Percentiles rank a stretch among this genome's conserved stretches.
Evolutionary conservation across 441 rosid species (phyloP).

Genomic region (Arabidopsis lyrata): DNA sequence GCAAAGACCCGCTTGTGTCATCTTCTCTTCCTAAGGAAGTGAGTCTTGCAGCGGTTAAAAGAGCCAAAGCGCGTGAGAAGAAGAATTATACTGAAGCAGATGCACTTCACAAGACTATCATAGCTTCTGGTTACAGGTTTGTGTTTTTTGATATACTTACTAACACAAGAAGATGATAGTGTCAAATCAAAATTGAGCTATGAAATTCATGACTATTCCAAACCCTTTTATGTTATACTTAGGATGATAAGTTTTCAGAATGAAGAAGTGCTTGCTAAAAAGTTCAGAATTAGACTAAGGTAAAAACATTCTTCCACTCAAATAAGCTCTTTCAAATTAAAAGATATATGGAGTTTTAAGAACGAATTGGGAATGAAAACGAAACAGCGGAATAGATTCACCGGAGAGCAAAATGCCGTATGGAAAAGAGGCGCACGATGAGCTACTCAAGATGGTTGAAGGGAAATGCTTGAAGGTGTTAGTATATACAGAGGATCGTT

Average conservation of each 20-base stretch:
- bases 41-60: slow-evolving; percentile 59
- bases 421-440: slow-evolving; percentile 75
- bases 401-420: slow-evolving; percentile 80
- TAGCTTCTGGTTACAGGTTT: slow-evolving; percentile 72
- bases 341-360: slow-evolving; percentile 9
- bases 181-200: not conserved
- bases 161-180: not conserved
- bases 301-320: slow-evolving; percentile 36
- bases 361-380: slow-evolving; percentile 19
- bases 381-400: slow-evolving; percentile 79
- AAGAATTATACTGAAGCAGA: slow-evolving; percentile 71
- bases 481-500: slow-evolving; percentile 68
- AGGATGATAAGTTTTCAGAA: slow-evolving; percentile 62
- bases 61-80: slow-evolving; percentile 65
- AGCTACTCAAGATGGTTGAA: slow-evolving; percentile 64
- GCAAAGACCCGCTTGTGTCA: slow-evolving; percentile 66
- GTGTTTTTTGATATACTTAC: not conserved
- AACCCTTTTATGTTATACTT: slow-evolving; percentile 1
- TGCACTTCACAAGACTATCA: slow-evolving; percentile 72
- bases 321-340: not conserved
- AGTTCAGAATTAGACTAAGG: slow-evolving; percentile 76
- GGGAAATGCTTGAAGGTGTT: slow-evolving; percentile 65
- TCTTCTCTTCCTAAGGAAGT: slow-evolving; percentile 66
- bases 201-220: not conserved
- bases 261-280: slow-evolving; percentile 73